Conservation (phyloP, 768 basidiomycete genomes). For the Inosperma sp. region DNA sequence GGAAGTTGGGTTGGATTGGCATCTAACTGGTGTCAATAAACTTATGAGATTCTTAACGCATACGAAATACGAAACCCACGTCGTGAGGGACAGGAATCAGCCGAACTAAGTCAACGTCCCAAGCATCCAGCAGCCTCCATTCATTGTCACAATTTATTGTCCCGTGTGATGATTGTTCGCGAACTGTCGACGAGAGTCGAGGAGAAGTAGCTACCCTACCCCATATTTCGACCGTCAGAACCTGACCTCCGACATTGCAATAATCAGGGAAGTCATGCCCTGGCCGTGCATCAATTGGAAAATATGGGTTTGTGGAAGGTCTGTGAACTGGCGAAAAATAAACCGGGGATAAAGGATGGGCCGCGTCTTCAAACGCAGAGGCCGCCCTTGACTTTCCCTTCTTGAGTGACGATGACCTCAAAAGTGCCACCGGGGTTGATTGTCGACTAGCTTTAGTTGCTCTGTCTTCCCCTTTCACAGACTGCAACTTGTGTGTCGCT, state of each 20-base stretch:
- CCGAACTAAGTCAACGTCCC: conserved; percentile 58
- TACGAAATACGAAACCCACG: conserved; percentile 40
- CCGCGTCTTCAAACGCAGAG: neutral
- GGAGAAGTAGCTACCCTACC: conserved; percentile 34
- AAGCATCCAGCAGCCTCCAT: conserved; percentile 67
- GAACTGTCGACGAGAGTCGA: neutral
- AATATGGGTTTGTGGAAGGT: conserved; percentile 82
- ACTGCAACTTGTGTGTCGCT: conserved; percentile 1
- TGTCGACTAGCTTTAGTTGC: no score
- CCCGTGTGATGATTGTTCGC: neutral
- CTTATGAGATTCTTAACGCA: no score
- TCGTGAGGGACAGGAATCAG: conserved; percentile 56
- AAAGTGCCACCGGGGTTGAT: neutral
- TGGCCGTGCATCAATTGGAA: conserved; percentile 51
- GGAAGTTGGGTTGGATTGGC: conserved; percentile 44
- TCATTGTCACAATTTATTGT: conserved; percentile 15
- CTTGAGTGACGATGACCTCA: conserved; percentile 3
- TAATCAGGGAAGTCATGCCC: conserved; percentile 50
- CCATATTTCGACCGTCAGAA: conserved; percentile 57
- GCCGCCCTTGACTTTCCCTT: conserved; percentile 7
- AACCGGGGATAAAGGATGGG: conserved; percentile 35
- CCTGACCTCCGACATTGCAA: conserved; percentile 49
- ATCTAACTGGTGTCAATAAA: conserved; percentile 26
- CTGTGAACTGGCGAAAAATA: conserved; percentile 77
- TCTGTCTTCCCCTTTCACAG: conserved; percentile 1